Conservation (phyloP, 2,329 filamentous ascomycete species). For the Botrytis fabae region DNA sequence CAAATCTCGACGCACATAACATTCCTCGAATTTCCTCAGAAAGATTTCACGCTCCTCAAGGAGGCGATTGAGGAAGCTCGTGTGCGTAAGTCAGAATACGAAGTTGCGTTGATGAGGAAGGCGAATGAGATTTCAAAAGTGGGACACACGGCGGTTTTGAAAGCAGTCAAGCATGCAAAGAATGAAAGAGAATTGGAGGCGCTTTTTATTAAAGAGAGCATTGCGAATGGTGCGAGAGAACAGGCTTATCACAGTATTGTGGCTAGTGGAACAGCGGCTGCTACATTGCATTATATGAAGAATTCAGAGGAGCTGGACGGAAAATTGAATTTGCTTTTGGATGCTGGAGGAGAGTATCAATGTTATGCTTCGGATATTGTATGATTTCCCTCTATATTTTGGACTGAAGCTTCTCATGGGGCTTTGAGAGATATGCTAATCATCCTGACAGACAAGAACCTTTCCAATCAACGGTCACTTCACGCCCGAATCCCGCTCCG, state of each 20-base stretch:
- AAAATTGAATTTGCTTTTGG: slow-evolving; percentile 79
- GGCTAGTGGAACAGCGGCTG: slow-evolving; percentile 75
- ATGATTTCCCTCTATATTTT: slow-evolving; percentile 34
- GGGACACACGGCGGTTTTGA: slow-evolving; percentile 64
- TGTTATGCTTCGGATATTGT: slow-evolving; percentile 71
- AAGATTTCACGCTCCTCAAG: slow-evolving; percentile 57
- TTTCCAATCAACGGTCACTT: slow-evolving; percentile 79
- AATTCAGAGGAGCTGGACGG: slow-evolving; percentile 69
- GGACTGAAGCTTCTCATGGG: neutral
- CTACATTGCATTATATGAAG: slow-evolving; percentile 83
- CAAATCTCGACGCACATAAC: slow-evolving; percentile 73
- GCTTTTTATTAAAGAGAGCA: slow-evolving; percentile 73
- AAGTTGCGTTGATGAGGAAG: slow-evolving; percentile 70
- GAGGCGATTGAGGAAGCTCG: slow-evolving; percentile 67
- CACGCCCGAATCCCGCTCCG: slow-evolving; percentile 66
- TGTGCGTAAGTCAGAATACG: slow-evolving; percentile 72
- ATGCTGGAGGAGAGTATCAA: slow-evolving; percentile 76
- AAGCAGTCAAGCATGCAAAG: slow-evolving; percentile 60
- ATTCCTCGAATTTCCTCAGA: slow-evolving; percentile 68
- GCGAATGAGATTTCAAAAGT: slow-evolving; percentile 70
- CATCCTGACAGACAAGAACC: slow-evolving; percentile 66
- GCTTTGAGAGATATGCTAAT: neutral
- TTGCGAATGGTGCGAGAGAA: slow-evolving; percentile 72
- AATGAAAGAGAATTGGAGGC: slow-evolving; percentile 86
- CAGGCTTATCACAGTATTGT: slow-evolving; percentile 89